Evolutionary conservation across 2,329 filamentous ascomycete genomes (phyloP).

Genomic region (Talaromyces sp.): DNA sequence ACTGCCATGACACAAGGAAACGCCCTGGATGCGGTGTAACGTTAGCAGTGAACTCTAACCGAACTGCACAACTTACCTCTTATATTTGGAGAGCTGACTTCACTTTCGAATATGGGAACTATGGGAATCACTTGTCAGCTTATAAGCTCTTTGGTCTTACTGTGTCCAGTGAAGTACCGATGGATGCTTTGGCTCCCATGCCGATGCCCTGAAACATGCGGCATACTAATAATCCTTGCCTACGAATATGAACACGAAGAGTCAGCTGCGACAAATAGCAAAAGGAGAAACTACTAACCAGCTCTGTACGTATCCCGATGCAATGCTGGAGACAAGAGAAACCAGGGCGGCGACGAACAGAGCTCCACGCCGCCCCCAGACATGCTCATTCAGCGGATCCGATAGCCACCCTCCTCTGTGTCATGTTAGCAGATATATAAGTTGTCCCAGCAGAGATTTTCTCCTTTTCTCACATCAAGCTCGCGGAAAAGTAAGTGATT

Average conservation of each 20-base stretch:
- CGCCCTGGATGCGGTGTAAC: constrained; percentile 12
- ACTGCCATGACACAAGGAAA: constrained; percentile 14
- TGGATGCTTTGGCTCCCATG: constrained; percentile 27
- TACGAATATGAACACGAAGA: neutral
- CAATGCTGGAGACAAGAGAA: constrained; percentile 24
- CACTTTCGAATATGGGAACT: constrained; percentile 26
- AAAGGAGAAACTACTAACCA: constrained; percentile 13
- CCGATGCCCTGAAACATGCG: constrained; percentile 26
- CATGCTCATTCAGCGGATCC: constrained; percentile 26
- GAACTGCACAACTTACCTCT: constrained; percentile 10
- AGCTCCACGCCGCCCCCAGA: constrained; percentile 19
- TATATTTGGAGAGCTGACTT: constrained; percentile 15
- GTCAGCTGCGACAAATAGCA: neutral
- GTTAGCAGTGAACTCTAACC: constrained; percentile 1
- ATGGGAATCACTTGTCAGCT: neutral
- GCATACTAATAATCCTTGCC: constrained; percentile 19
- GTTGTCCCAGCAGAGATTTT: neutral
- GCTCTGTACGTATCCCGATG: constrained; percentile 18
- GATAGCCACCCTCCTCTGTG: constrained; percentile 20
- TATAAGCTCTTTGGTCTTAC: neutral
- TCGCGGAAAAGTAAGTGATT: constrained; percentile 25
- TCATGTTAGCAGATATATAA: neutral
- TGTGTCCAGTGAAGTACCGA: constrained; percentile 7
- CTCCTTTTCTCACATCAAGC: constrained; percentile 14
- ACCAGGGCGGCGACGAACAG: constrained; percentile 24